phyloP scores from a whole-genome alignment of 2,329 filamentous ascomycete genomes.

The Hymenoscyphus repandus region DNA sequence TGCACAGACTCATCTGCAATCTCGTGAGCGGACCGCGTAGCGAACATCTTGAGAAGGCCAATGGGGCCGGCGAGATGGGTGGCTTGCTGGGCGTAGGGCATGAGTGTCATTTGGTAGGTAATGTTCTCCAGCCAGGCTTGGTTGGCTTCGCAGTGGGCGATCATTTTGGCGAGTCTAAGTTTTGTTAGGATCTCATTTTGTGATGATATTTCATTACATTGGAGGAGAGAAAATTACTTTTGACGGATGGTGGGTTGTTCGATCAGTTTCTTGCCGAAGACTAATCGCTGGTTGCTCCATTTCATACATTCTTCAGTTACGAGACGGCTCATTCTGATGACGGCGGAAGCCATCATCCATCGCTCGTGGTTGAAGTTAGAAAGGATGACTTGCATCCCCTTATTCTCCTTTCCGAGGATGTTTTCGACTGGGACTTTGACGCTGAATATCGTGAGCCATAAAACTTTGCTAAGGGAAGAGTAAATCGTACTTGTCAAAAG shows the following conservation, averaged over 20 bases:
- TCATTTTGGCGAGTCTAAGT: constrained; percentile 74
- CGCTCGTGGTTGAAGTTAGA: constrained; percentile 88
- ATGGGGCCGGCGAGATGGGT: constrained; percentile 75
- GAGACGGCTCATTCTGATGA: constrained; percentile 59
- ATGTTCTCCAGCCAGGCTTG: constrained; percentile 82
- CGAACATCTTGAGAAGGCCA: constrained; percentile 73
- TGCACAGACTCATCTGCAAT: constrained; percentile 80
- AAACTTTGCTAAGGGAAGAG: not conserved
- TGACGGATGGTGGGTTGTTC: constrained; percentile 78
- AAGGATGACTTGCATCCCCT: constrained; percentile 79
- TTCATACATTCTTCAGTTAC: constrained; percentile 81
- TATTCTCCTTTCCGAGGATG: constrained; percentile 75
- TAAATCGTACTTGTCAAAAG: constrained; percentile 11
- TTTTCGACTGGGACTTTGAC: constrained; percentile 79
- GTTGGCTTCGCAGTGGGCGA: constrained; percentile 72
- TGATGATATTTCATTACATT: too few relatives aligned
- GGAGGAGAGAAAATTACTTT: constrained; percentile 49
- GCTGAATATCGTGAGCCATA: constrained; percentile 62
- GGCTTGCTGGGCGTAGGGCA: constrained; percentile 73
- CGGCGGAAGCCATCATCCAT: constrained; percentile 67
- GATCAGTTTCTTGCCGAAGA: constrained; percentile 77
- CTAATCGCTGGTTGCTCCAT: constrained; percentile 81
- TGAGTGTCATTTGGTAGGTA: constrained; percentile 83
- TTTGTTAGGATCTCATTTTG: constrained; percentile 3
- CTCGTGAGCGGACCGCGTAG: constrained; percentile 73